Evolutionary conservation across 495 filamentous ascomycete species (phyloP).

Genomic region (Annulohypoxylon bovei): DNA sequence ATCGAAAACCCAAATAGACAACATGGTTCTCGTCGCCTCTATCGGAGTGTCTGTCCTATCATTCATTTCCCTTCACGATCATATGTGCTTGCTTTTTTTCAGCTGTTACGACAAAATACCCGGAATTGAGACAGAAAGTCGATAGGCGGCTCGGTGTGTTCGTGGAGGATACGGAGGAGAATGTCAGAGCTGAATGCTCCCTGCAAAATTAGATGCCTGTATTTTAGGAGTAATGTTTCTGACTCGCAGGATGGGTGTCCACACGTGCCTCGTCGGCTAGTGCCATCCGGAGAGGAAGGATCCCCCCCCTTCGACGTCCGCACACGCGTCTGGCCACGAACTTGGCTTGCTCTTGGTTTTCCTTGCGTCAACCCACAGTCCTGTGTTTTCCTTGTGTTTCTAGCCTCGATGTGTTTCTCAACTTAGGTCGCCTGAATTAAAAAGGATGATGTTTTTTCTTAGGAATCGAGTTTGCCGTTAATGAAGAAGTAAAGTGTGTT

Average conservation of each 20-base stretch:
- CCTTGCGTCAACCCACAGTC: conserved; percentile 46
- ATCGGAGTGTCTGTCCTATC: conserved; percentile 33
- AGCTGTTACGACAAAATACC: conserved; percentile 48
- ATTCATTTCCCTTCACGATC: conserved; percentile 42
- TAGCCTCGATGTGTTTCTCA: conserved; percentile 42
- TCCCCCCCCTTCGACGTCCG: conserved; percentile 32
- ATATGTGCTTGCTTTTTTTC: conserved; percentile 42
- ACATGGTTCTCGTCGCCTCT: conserved; percentile 21
- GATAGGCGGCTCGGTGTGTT: conserved; percentile 42
- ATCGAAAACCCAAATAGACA: conserved; percentile 17
- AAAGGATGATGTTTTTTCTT: conserved; percentile 45
- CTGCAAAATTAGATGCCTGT: conserved; percentile 49
- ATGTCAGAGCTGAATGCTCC: conserved; percentile 39
- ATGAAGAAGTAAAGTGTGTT: conserved; percentile 20
- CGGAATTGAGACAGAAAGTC: conserved; percentile 43
- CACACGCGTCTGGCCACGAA: conserved; percentile 41
- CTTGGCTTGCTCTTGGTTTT: conserved; percentile 46
- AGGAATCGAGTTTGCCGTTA: conserved; percentile 20
- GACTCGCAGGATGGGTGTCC: conserved; percentile 37
- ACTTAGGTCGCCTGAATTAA: conserved; percentile 45
- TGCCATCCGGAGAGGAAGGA: conserved; percentile 35
- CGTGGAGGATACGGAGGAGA: conserved; percentile 45
- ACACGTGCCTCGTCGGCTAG: conserved; percentile 40
- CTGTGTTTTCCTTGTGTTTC: conserved; percentile 45
- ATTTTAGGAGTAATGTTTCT: conserved; percentile 48